Percentiles rank a stretch among this genome's conserved stretches.
These are phyloP conservation scores for Colletotrichum siamense DNA, from an alignment of 2,329 filamentous ascomycete genomes.

Conservation along the genomic window DNA sequence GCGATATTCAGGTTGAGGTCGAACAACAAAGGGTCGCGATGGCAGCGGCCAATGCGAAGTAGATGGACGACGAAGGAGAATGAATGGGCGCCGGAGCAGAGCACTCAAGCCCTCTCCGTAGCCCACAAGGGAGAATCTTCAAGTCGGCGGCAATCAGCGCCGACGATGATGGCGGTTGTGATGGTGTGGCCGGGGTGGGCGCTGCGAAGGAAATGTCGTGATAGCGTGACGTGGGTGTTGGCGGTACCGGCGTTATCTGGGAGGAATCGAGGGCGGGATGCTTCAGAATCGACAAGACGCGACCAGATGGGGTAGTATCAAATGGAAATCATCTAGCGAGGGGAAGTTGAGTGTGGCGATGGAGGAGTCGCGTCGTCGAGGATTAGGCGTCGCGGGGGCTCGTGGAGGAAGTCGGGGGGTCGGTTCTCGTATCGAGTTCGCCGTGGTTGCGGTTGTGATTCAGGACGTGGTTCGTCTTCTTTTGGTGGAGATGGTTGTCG, in stretches of 20 bases:
- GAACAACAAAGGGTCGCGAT: slow-evolving; percentile 20
- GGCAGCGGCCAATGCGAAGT: slow-evolving; percentile 9
- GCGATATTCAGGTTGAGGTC: slow-evolving; percentile 2
- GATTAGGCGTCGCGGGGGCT: not conserved
- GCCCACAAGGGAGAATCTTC: slow-evolving; percentile 20
- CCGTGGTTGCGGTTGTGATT: slow-evolving; percentile 2
- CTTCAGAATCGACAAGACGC: not conserved
- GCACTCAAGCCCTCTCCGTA: slow-evolving; percentile 28
- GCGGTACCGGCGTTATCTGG: slow-evolving; percentile 6
- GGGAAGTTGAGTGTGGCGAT: not conserved
- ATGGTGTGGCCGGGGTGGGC: not conserved
- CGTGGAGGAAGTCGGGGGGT: not conserved
- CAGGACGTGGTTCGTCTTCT: slow-evolving; percentile 2
- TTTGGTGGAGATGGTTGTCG: not conserved
- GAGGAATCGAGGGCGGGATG: not conserved
- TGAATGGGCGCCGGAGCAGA: slow-evolving; percentile 28
- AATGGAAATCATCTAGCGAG: not conserved
- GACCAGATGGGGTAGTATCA: not conserved
- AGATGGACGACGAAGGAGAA: not conserved
- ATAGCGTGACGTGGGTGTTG: slow-evolving; percentile 15
- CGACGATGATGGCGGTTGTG: not conserved
- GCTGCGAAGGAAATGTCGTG: slow-evolving; percentile 9
- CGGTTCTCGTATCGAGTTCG: not conserved
- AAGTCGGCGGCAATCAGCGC: slow-evolving; percentile 6
- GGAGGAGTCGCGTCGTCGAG: slow-evolving; percentile 3